phyloP scores from a whole-genome alignment of 495 filamentous ascomycete genomes.

The Neurospora africana region DNA sequence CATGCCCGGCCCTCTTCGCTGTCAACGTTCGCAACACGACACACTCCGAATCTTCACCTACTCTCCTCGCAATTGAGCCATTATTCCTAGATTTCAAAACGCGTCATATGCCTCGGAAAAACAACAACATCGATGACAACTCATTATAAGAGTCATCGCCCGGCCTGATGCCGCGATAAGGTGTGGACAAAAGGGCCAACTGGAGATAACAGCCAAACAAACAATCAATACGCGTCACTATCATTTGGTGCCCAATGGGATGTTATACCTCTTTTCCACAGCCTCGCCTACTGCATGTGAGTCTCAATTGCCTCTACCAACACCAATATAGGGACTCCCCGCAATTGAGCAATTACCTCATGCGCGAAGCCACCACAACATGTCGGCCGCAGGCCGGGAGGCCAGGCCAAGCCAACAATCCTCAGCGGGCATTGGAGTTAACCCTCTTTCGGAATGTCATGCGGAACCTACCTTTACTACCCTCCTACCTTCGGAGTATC shows the following conservation, averaged over 20 bases:
- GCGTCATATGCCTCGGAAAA: background rate
- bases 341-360: constrained; percentile 18
- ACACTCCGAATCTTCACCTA: background rate
- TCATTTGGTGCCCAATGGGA: background rate
- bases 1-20: background rate
- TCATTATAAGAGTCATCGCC: background rate
- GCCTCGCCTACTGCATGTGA: background rate
- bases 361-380: constrained; percentile 5
- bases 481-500: background rate
- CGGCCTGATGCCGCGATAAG: background rate
- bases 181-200: background rate
- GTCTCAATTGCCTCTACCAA: background rate
- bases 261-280: background rate
- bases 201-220: background rate
- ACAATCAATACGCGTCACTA: background rate
- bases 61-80: background rate
- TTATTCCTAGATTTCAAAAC: background rate
- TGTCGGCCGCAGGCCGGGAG: background rate
- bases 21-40: background rate
- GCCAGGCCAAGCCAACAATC: constrained; percentile 4
- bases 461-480: constrained; percentile 1
- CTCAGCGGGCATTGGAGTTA: constrained; percentile 2
- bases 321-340: constrained; percentile 1
- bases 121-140: background rate
- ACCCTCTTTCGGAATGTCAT: constrained; percentile 8